Percentiles rank a stretch among this genome's conserved stretches.
Evolutionary conservation across 495 filamentous ascomycete species (phyloP).

Genomic region (Podospora didyma): DNA sequence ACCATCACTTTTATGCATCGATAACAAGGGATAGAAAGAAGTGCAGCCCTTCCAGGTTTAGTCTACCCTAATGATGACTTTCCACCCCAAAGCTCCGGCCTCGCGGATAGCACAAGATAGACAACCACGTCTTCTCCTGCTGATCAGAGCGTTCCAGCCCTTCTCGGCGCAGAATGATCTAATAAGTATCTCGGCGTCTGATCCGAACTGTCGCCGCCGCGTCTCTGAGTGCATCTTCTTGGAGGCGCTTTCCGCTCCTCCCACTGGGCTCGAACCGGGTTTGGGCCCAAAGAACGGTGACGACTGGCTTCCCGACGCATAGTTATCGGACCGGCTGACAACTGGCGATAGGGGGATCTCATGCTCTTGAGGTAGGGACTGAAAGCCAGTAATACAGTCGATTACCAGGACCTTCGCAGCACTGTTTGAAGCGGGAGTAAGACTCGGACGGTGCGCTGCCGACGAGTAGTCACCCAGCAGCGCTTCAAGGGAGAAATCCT

Average conservation of each 20-base stretch:
- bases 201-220: constrained; percentile 48
- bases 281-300: not conserved
- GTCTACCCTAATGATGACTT: constrained; percentile 59
- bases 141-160: constrained; percentile 66
- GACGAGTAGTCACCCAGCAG: constrained; percentile 33
- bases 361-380: constrained; percentile 33
- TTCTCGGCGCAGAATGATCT: constrained; percentile 66
- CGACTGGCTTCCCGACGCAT: constrained; percentile 6
- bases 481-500: constrained; percentile 37
- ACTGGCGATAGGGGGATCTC: constrained; percentile 33
- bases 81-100: constrained; percentile 62
- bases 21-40: not conserved
- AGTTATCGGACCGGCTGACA: constrained; percentile 26
- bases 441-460: constrained; percentile 23
- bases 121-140: constrained; percentile 59
- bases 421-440: constrained; percentile 19
- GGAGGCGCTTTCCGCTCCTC: constrained; percentile 25
- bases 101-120: constrained; percentile 67
- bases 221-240: constrained; percentile 48
- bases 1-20: no score
- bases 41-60: constrained; percentile 16
- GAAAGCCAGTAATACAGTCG: constrained; percentile 50
- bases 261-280: not conserved
- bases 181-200: constrained; percentile 59
- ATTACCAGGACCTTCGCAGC: constrained; percentile 47